Conservation (phyloP, 2,329 filamentous ascomycete genomes). For the Cladosporium sp. region DNA sequence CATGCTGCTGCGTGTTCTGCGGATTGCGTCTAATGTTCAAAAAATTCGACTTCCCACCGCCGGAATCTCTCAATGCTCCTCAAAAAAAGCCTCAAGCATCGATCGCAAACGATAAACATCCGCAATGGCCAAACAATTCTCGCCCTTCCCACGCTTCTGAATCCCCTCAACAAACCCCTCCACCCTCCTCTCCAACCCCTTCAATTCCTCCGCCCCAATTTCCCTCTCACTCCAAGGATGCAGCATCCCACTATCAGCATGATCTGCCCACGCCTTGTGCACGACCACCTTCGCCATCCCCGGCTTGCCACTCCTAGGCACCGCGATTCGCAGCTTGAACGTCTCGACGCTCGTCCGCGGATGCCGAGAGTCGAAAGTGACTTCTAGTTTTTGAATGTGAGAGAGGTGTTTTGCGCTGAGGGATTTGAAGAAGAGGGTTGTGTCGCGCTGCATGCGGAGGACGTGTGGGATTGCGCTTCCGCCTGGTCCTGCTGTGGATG, state of each 20-base stretch:
- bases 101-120: background rate
- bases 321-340: background rate
- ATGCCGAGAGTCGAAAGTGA: background rate
- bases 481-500: background rate
- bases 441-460: constrained; percentile 1
- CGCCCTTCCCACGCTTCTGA: background rate
- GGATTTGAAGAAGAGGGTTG: background rate
- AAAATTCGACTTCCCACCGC: background rate
- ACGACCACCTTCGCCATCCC: background rate
- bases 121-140: background rate
- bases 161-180: background rate
- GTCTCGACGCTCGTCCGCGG: background rate
- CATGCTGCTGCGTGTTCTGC: background rate
- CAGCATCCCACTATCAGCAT: background rate
- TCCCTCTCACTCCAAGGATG: background rate
- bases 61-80: background rate
- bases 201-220: background rate
- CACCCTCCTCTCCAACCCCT: background rate
- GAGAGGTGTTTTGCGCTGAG: background rate
- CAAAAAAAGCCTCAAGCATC: background rate
- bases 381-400: background rate
- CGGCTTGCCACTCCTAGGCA: background rate
- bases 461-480: background rate
- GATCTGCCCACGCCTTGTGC: background rate
- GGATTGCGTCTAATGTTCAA: background rate